Percentiles rank a stretch among this genome's conserved stretches.
These are phyloP conservation scores for Eucalyptus lansdowneana DNA, from an alignment of 345 rosid species.

Conservation along the genomic window DNA sequence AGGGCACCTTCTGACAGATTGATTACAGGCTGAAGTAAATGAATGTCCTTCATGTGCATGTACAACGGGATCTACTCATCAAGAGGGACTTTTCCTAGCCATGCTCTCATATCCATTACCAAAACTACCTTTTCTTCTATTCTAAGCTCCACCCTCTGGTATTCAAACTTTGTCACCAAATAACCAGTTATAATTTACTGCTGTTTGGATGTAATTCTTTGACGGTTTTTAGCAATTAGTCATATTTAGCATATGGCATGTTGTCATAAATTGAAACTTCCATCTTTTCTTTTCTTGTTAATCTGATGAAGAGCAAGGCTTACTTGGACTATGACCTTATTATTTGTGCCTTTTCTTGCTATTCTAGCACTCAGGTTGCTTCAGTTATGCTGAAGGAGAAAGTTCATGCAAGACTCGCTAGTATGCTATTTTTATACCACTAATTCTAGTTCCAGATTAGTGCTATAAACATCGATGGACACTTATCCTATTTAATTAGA, in stretches of 20 bases:
- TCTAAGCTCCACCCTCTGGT: neutral
- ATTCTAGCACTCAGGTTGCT: neutral
- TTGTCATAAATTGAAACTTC: neutral
- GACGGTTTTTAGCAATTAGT: neutral
- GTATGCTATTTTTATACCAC: neutral
- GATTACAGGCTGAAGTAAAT: neutral
- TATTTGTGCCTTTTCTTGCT: neutral
- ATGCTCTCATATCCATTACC: neutral
- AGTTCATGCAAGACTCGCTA: neutral
- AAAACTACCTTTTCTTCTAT: neutral
- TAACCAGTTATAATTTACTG: neutral
- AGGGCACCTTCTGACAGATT: slow-evolving; percentile 14
- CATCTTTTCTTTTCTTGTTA: neutral
- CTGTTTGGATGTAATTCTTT: neutral
- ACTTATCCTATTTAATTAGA: neutral
- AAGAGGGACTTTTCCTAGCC: neutral
- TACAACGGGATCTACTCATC: neutral
- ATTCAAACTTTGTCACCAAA: neutral
- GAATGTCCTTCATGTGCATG: neutral
- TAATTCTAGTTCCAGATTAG: neutral
- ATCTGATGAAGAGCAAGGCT: neutral
- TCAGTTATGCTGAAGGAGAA: neutral
- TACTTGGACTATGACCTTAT: neutral
- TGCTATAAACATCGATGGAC: neutral
- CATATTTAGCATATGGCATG: neutral